phyloP scores from a whole-genome alignment of 23 red algal species.

The Rhodosorus marinus region DNA sequence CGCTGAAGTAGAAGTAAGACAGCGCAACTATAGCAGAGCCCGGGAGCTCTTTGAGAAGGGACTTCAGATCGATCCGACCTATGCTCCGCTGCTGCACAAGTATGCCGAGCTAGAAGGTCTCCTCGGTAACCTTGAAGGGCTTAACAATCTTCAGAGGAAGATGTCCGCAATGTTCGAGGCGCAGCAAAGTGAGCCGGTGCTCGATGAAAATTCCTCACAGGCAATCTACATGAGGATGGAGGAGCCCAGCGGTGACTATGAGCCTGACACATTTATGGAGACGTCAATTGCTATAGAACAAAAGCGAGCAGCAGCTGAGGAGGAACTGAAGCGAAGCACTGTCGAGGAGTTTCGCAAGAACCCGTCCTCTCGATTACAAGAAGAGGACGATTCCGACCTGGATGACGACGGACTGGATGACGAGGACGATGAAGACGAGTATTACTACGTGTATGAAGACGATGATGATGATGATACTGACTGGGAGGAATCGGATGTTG shows the following conservation, averaged over 20 bases:
- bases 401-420: no score
- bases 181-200: neutral
- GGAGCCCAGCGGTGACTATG: neutral
- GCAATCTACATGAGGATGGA: neutral
- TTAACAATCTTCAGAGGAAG: neutral
- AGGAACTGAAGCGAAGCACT: no score
- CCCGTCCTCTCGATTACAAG: no score
- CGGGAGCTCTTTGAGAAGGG: constrained; percentile 48
- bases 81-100: constrained; percentile 57
- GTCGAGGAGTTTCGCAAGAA: no score
- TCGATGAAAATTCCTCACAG: neutral
- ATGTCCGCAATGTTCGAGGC: neutral
- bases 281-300: no score
- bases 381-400: no score
- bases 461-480: no score
- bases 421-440: no score
- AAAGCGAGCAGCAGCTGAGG: no score
- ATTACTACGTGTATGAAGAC: no score
- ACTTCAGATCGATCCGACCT: constrained; percentile 33
- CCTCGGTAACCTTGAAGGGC: constrained; percentile 31
- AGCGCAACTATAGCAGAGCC: constrained; percentile 39
- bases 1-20: constrained; percentile 36
- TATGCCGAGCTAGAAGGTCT: constrained; percentile 48
- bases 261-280: neutral
- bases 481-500: no score